Base-by-base conservation (phyloP, 2,329 filamentous ascomycete genomes). In the Cladosporium sp. region DNA sequence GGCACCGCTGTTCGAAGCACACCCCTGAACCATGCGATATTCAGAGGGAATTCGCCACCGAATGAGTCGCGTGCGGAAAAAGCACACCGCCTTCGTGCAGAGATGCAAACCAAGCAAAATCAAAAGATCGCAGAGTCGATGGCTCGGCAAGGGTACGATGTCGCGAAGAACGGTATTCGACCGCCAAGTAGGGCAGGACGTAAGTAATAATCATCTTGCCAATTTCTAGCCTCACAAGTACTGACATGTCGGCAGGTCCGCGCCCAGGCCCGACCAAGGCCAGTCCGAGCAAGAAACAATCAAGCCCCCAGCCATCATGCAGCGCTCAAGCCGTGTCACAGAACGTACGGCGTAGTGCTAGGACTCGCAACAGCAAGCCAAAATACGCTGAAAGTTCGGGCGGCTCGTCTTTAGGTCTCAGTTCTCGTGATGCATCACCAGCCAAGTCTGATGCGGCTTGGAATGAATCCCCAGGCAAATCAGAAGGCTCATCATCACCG, bases 321-420 rank as follows among this genome's bases (percentile, higher is more conserved):
- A 28, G 22, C 22, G 22, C 22, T 5, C 22, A 28, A 28, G 22
- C 22, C 22, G 22, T 7, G 7, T 28, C 22, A 28, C 22, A 28
- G 13, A 28, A 45, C 13, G 38, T 57, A 4, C 55, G 59, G 13
- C 55, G 57, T 38, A 61, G 59, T 45, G 31, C 46, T 1, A 58
- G 59, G 28, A 54, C 54, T 8, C 55, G 46, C 7, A 51, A 52
- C 40, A 59, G 49, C 31, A 52, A 45, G 43, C 42, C 56, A 22
- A 55, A 49, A 19, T 61, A 59, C 37, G 53, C 55, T n/a, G 58
- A 59, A 28, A 55, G 45, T 49, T 16, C 6, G 18, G 22, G 35
- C 18, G 55, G 53, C 10, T 34, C 38, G 3, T 43, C 34, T 34
- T 11, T 19, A 19, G 37, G 19, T n/a, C n/a, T 41, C 9, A 37